These are phyloP conservation scores for Gentiana macrophylla DNA, from an alignment of 257 asterid species.

Conservation along the genomic window DNA sequence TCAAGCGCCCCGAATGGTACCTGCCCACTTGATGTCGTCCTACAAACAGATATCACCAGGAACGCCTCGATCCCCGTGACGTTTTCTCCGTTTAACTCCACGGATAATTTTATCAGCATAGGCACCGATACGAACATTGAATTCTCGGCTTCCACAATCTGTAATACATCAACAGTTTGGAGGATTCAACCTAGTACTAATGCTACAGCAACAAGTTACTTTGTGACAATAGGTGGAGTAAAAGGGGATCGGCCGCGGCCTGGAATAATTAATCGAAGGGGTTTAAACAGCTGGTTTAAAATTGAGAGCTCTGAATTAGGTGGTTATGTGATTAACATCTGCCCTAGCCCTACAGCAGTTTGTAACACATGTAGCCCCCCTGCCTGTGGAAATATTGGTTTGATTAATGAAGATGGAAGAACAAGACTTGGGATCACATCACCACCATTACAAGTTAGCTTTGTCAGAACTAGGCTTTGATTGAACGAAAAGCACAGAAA, in stretches of 20 bases:
- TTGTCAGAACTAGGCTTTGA: neutral
- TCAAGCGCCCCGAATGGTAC: neutral
- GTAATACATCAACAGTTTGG: constrained; percentile 5
- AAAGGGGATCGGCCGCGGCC: constrained; percentile 2
- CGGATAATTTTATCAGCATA: neutral
- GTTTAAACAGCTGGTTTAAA: constrained; percentile 12
- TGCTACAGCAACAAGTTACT: neutral
- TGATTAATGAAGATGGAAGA: constrained; percentile 1
- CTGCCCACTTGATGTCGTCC: constrained; percentile 4
- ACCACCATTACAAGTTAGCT: neutral
- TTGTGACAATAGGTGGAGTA: neutral
- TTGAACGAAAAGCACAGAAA: no score
- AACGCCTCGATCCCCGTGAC: neutral
- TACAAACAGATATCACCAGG: neutral
- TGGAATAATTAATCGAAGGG: neutral
- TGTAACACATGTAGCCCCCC: constrained; percentile 1
- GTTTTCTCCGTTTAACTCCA: neutral
- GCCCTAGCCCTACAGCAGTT: constrained; percentile 2
- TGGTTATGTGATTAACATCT: constrained; percentile 6
- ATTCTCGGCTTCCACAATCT: neutral
- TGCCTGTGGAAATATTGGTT: constrained; percentile 8
- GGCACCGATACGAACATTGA: constrained; percentile 5
- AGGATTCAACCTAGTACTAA: neutral
- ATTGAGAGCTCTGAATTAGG: neutral
- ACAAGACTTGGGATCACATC: constrained; percentile 5